Evolutionary conservation across 164 flowering plant species (phyloP), one percentile per base, ranked within the genome.

Genomic region (Protea cynaroides): DNA sequence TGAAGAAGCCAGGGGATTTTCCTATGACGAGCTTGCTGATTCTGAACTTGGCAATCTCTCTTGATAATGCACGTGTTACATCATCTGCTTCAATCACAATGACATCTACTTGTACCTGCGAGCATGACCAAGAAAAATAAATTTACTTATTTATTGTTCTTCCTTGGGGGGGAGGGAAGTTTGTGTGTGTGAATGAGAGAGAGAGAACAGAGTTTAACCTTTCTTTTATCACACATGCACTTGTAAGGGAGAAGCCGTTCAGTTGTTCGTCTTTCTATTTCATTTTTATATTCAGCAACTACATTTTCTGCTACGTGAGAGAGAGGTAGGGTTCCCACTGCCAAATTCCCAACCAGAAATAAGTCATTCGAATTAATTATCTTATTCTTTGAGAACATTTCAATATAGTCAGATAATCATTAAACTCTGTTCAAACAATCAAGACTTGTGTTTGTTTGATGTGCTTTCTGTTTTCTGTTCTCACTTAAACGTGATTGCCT

Each of bases 251-350:
- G 81, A 73, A 92, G 87, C 79, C 67, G 79, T 66, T 82, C 78
- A 59, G 23, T 72, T 54, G 85, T 73, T 73, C 75, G 76, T 85
- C 84, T 82, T 65, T 85, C 84, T 56, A 82, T 36, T 69, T 88
- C 98, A 58, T 77, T 77, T 69, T 58, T 82, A 64, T 83, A 92
- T 37, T 90, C 91, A 63, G 65, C 66, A 37, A 75, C 89, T 59
- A 86, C 82, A 51, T 92, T 93, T 29, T 85, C 89, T 56, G 91
- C 79, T 25, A 83, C 95, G 80, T 82, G 79, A 62, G 90, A 74
- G 52, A 89, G 46, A 25, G 86, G 92, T 69, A 88, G 66, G 12
- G 49, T 2, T 29, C 34, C 34, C 34, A 29, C 34, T 29, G 34
- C 34, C 34, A 29, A 77, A 68, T 82, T 85, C 62, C 97, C 97